Evolutionary conservation across 2,329 filamentous ascomycete species (phyloP).

Genomic region (Pseudonectria foliicola): DNA sequence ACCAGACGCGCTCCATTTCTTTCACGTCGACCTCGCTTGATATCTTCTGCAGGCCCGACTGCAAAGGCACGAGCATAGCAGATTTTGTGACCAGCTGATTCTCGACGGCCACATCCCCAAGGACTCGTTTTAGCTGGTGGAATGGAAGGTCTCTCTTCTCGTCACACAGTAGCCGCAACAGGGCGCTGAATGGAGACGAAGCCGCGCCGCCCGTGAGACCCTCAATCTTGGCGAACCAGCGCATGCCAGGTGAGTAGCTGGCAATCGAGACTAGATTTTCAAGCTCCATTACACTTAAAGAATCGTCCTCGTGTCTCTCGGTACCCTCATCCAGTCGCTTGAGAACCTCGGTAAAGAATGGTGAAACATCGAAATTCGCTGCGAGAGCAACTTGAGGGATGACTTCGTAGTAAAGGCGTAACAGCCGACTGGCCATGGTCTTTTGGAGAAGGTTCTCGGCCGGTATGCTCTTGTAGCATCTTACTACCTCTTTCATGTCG

Average conservation of each 20-base stretch:
- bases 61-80: conserved; percentile 41
- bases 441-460: conserved; percentile 66
- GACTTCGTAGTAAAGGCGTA: conserved; percentile 79
- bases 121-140: conserved; percentile 44
- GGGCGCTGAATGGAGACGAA: conserved; percentile 61
- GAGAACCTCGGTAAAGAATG: conserved; percentile 63
- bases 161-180: conserved; percentile 45
- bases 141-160: conserved; percentile 23
- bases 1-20: conserved; percentile 44
- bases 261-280: conserved; percentile 78
- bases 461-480: conserved; percentile 61
- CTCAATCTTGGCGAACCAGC: conserved; percentile 77
- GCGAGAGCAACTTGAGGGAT: conserved; percentile 72
- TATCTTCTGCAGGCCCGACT: conserved; percentile 26
- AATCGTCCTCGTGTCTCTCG: conserved; percentile 41
- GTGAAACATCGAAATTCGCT: conserved; percentile 82
- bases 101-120: conserved; percentile 56
- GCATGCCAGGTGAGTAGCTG: conserved; percentile 72
- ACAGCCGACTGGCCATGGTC: conserved; percentile 68
- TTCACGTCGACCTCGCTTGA: conserved; percentile 10
- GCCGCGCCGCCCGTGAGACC: conserved; percentile 39
- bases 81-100: conserved; percentile 56
- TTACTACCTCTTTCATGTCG: conserved; percentile 71
- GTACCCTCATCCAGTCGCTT: conserved; percentile 49
- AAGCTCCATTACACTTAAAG: conserved; percentile 63